These are phyloP conservation scores for Calonectria multiphialidica DNA, from an alignment of 2,329 filamentous ascomycete genomes.

Conservation along the genomic window DNA sequence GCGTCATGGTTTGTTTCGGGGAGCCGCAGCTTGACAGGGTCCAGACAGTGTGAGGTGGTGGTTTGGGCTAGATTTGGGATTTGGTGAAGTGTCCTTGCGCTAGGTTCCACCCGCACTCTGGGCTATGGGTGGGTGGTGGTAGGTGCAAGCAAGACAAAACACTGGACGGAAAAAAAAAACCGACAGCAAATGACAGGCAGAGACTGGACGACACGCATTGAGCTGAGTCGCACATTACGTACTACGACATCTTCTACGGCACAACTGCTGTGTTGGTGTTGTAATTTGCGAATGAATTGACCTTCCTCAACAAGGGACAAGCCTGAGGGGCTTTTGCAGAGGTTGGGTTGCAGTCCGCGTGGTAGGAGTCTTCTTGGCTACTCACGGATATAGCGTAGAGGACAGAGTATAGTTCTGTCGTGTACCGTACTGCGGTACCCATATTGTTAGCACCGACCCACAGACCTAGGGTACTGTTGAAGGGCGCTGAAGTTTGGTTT, in stretches of 20 bases:
- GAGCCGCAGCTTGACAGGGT: slow-evolving; percentile 24
- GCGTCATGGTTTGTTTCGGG: slow-evolving; percentile 34
- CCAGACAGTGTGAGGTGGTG: slow-evolving; percentile 20
- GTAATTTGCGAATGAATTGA: not conserved
- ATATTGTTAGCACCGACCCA: no score
- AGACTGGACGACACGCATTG: not conserved
- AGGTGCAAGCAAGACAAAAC: not conserved
- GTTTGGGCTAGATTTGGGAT: slow-evolving; percentile 10
- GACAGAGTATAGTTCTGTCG: not conserved
- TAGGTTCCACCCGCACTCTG: slow-evolving; percentile 15
- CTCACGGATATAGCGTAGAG: not conserved
- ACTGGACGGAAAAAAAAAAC: slow-evolving; percentile 3
- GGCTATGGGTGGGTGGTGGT: not conserved
- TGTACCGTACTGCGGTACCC: not conserved
- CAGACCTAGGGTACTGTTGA: no score
- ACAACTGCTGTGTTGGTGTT: not conserved
- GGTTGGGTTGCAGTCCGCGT: slow-evolving; percentile 5
- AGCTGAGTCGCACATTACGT: not conserved
- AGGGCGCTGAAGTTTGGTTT: no score
- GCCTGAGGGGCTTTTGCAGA: slow-evolving; percentile 7
- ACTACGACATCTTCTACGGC: not conserved
- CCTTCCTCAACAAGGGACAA: slow-evolving; percentile 7
- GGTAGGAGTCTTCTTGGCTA: not conserved
- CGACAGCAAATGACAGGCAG: not conserved
- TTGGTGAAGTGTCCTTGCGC: slow-evolving; percentile 19